These are phyloP conservation scores for Cantharellus cinnabarinus DNA, from an alignment of 768 basidiomycete genomes.

Conservation along the genomic window DNA sequence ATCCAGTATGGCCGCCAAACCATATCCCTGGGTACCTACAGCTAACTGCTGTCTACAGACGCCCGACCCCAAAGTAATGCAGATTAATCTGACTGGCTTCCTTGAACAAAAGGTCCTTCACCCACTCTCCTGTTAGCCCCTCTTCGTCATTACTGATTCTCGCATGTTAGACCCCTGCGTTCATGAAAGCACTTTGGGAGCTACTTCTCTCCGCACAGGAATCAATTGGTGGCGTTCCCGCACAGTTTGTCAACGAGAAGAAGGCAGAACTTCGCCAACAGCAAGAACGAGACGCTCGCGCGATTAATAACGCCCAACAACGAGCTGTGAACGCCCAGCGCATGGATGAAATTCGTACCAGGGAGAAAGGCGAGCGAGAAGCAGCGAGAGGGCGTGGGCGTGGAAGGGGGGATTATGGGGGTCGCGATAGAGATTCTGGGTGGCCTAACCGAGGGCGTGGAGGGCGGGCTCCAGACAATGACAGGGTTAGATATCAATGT, in stretches of 20 bases:
- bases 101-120: constrained; percentile 39
- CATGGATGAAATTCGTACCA: constrained; percentile 46
- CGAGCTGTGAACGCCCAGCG: constrained; percentile 41
- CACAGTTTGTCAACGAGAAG: constrained; percentile 77
- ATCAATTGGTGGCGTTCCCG: constrained; percentile 74
- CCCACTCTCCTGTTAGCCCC: constrained; percentile 1
- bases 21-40: not conserved
- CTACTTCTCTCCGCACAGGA: constrained; percentile 85
- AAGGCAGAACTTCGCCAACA: constrained; percentile 68
- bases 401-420: not conserved
- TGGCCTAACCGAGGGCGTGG: constrained; percentile 24
- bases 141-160: not conserved
- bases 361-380: constrained; percentile 18
- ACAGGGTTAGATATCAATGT: constrained; percentile 21
- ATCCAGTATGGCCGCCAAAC: constrained; percentile 38
- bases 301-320: constrained; percentile 39
- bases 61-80: constrained; percentile 88
- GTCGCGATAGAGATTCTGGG: not conserved
- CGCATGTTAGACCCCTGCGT: constrained; percentile 35
- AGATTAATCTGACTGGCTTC: constrained; percentile 86
- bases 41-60: constrained; percentile 24
- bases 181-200: constrained; percentile 80
- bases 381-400: constrained; percentile 11
- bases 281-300: constrained; percentile 13
- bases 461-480: constrained; percentile 25